Evolutionary conservation across 2,329 filamentous ascomycete species (phyloP).

Genomic region (Pseudocercospora eumusae): DNA sequence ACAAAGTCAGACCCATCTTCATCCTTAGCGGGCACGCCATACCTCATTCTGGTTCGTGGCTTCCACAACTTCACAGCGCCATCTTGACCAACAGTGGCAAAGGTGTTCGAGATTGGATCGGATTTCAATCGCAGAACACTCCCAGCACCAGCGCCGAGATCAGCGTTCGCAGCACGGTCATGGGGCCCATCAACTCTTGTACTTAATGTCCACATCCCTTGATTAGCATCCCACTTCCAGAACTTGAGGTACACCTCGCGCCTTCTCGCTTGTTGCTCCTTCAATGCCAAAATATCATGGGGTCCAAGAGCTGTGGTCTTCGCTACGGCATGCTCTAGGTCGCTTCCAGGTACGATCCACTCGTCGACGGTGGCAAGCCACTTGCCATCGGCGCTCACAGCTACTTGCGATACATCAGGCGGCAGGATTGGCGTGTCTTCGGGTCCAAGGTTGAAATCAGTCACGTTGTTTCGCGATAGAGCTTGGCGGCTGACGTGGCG

Average conservation of each 20-base stretch:
- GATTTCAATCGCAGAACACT: slow-evolving; percentile 71
- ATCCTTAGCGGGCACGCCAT: slow-evolving; percentile 66
- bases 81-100: slow-evolving; percentile 84
- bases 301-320: slow-evolving; percentile 20
- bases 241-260: slow-evolving; percentile 86
- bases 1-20: slow-evolving; percentile 61
- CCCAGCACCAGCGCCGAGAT: slow-evolving; percentile 42
- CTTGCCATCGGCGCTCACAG: slow-evolving; percentile 75
- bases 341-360: slow-evolving; percentile 74
- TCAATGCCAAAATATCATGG: slow-evolving; percentile 38
- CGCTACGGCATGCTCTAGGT: slow-evolving; percentile 61
- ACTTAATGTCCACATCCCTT: slow-evolving; percentile 67
- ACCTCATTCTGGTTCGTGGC: slow-evolving; percentile 67
- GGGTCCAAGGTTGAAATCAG: slow-evolving; percentile 73
- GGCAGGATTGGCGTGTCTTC: slow-evolving; percentile 72
- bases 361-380: slow-evolving; percentile 93
- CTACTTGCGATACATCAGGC: slow-evolving; percentile 73
- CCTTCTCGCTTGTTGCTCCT: slow-evolving; percentile 50
- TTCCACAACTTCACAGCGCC: slow-evolving; percentile 77
- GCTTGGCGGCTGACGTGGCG: slow-evolving; percentile 84
- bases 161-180: slow-evolving; percentile 39
- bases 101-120: slow-evolving; percentile 68
- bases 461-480: slow-evolving; percentile 82
- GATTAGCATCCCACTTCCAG: slow-evolving; percentile 69
- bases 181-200: slow-evolving; percentile 85